phyloP scores from a whole-genome alignment of 805 yeast genomes.

The Metschnikowia cubensis region DNA sequence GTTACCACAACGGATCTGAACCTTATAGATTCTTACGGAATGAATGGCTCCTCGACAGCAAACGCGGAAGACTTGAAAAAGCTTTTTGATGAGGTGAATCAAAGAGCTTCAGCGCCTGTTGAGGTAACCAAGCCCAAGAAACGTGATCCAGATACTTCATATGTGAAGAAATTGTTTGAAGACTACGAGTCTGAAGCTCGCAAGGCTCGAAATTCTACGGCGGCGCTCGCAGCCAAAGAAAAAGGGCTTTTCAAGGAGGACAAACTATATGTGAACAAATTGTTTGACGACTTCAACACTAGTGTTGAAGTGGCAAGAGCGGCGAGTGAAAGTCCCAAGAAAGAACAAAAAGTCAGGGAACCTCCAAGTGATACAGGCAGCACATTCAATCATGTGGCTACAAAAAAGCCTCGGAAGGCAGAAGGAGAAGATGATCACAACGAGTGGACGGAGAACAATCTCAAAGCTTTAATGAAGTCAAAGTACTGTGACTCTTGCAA shows the following conservation, averaged over 20 bases:
- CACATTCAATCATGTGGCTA: not conserved
- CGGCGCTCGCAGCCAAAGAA: constrained; percentile 1
- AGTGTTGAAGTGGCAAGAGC: constrained; percentile 9
- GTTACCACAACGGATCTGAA: constrained; percentile 37
- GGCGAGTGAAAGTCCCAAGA: constrained; percentile 7
- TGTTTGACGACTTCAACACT: constrained; percentile 20
- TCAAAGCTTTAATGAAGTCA: constrained; percentile 18
- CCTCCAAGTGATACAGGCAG: not conserved
- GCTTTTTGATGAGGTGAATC: constrained; percentile 15
- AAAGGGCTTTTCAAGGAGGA: constrained; percentile 17
- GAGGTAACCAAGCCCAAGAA: constrained; percentile 6
- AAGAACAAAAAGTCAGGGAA: not conserved
- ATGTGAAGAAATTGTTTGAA: constrained; percentile 17
- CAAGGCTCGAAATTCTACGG: not conserved
- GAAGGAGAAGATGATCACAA: not conserved
- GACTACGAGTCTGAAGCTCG: constrained; percentile 18
- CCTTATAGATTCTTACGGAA: constrained; percentile 31
- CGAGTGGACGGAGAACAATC: constrained; percentile 7
- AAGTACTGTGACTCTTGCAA: constrained; percentile 29
- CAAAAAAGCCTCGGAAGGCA: not conserved
- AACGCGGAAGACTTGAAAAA: constrained; percentile 5
- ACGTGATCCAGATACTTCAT: constrained; percentile 10
- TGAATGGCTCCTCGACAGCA: not conserved
- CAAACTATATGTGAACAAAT: constrained; percentile 26
- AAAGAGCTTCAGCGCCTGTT: not conserved